Base-by-base conservation (phyloP, 306 rosid genomes). In the Trichosanthes truncata region DNA sequence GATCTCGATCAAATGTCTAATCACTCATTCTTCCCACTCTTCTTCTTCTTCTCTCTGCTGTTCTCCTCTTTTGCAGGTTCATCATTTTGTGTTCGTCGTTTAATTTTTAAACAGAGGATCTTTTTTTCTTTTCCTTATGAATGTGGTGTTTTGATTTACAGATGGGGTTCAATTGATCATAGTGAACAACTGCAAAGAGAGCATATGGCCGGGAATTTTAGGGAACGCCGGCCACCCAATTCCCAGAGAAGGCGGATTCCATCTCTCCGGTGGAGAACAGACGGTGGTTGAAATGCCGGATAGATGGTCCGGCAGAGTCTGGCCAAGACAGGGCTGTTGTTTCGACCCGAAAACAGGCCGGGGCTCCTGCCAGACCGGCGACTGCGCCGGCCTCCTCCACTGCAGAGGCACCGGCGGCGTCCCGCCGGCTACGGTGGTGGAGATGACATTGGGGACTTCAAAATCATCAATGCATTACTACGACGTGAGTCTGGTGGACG, bases 321-420 rank as follows among this genome's bases (percentile, higher is more conserved):
- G 93, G 95, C 93, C 92, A 0, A 87, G 97, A 86, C 90, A 89
- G 80, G 98, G 93, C 14, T 91, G 93, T 38, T 78, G n/a, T 69
- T 93, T 91, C 23, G 73, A 87, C 13, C 15, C 51, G 33, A 11
- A 36, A 74, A 86, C 92, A 0, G 90, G 88, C 1, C 82, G 51
- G 67, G 94, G 96, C 2, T 68, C 53, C 0, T 93, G 97, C 78
- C 84, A 86, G 72, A 91, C 91, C 0, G 94, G 93, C 1, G 95
- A 91, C 45, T 93, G 98, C 9, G 88, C 82, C 0, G 95, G 92
- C 0, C 87, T 84, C 11, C 41, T 93, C 17, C 83, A 84, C 13
- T 93, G 97, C 84, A 55, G 49, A 6, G 97, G 94, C 12, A 21
- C 80, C 0, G 93, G 91, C 7, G 92, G 98, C 18, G 75, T 71